A percentile compares a stretch with the other conserved stretches of the same genome.
These are phyloP conservation scores for Carex pumila DNA, from an alignment of 176 grass and related monocot genomes.

Conservation along the genomic window DNA sequence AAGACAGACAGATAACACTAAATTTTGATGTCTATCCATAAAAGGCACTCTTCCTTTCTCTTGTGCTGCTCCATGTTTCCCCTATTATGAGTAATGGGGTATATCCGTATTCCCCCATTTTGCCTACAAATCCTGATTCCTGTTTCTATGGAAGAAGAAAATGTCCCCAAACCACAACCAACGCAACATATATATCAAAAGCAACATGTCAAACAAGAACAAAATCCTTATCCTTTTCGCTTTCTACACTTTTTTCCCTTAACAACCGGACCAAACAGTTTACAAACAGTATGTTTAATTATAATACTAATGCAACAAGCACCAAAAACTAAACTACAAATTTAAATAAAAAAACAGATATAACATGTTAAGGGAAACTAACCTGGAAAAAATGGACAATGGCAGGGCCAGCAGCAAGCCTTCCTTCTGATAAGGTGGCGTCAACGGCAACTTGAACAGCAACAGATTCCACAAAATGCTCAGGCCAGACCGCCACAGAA, in stretches of 20 bases:
- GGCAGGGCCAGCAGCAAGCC: constrained; percentile 21
- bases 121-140: constrained; percentile 6
- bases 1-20: constrained; percentile 12
- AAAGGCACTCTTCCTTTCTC: constrained; percentile 9
- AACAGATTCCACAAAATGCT: constrained; percentile 25
- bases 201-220: not conserved
- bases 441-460: constrained; percentile 15
- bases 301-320: not conserved
- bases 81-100: constrained; percentile 11
- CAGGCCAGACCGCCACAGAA: constrained; percentile 16
- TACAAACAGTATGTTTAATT: constrained; percentile 2
- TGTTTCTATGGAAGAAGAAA: not conserved
- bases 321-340: not conserved
- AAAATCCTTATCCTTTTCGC: not conserved
- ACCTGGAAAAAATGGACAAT: constrained; percentile 29
- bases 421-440: constrained; percentile 11
- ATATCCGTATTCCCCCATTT: not conserved
- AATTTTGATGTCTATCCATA: constrained; percentile 15
- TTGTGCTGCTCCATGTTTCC: constrained; percentile 3
- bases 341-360: not conserved
- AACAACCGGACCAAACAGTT: constrained; percentile 8
- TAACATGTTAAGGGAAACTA: not conserved
- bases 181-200: not conserved
- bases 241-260: constrained; percentile 12
- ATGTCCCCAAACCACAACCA: not conserved